Evolutionary conservation across 176 grass and related monocot genomes (phyloP).

Genomic region (Ampelocalamus luodianensis): DNA sequence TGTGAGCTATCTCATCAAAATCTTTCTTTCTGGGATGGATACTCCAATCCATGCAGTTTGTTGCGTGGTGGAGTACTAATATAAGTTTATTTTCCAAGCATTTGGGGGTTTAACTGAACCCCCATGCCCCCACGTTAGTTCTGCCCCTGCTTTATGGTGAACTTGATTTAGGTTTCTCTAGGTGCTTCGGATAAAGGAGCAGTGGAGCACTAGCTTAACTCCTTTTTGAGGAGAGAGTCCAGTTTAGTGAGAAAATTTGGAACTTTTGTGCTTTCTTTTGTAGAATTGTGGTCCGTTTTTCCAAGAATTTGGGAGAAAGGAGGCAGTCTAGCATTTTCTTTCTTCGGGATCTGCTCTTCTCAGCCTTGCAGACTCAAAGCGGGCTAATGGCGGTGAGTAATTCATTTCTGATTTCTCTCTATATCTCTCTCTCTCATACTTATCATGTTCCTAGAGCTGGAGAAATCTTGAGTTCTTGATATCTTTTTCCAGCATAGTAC

Average conservation of each 20-base stretch:
- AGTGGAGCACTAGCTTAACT: constrained; percentile 9
- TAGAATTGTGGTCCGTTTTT: neutral
- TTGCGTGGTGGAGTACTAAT: too few relatives aligned
- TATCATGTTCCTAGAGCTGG: constrained; percentile 21
- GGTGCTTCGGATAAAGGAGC: constrained; percentile 12
- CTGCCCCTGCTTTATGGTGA: neutral
- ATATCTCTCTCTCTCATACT: neutral
- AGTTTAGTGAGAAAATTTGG: neutral
- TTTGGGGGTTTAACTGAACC: too few relatives aligned
- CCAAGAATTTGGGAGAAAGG: constrained; percentile 27
- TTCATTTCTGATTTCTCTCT: constrained; percentile 12
- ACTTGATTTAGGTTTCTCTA: constrained; percentile 1
- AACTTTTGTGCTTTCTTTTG: constrained; percentile 23
- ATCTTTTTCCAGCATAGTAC: constrained; percentile 14
- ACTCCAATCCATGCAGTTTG: too few relatives aligned
- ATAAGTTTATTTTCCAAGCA: too few relatives aligned
- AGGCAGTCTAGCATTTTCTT: neutral
- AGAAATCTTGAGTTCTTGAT: constrained; percentile 17
- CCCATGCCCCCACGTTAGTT: too few relatives aligned
- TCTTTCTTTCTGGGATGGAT: too few relatives aligned
- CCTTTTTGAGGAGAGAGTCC: neutral
- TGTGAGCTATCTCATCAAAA: too few relatives aligned
- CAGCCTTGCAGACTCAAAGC: neutral
- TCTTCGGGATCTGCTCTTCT: neutral
- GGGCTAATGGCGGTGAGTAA: constrained; percentile 66